A percentile compares a stretch with the other conserved stretches of the same genome.
These are phyloP conservation scores for Elaphomyces granulatus DNA, from an alignment of 495 filamentous ascomycete species.

Conservation along the genomic window DNA sequence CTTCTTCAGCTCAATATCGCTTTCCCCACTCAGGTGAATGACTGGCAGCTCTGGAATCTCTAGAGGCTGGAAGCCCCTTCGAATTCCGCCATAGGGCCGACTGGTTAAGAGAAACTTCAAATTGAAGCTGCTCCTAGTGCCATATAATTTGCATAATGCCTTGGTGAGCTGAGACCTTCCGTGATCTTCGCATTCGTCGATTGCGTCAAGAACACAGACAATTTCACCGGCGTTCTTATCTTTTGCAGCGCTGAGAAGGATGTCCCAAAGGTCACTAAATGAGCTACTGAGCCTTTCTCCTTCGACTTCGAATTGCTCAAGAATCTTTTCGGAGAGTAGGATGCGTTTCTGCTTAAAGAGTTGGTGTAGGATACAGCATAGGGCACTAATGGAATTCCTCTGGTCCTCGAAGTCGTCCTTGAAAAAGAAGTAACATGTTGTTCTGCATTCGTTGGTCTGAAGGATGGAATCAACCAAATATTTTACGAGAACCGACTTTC, in stretches of 20 bases:
- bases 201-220: constrained; percentile 29
- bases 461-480: constrained; percentile 20
- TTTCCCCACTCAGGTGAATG: constrained; percentile 18
- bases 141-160: background rate
- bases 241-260: constrained; percentile 16
- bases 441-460: too few species aligned
- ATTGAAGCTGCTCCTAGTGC: constrained; percentile 1
- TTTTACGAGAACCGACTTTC: constrained; percentile 26
- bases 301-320: constrained; percentile 9
- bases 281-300: too few species aligned
- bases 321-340: constrained; percentile 16
- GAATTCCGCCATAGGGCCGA: constrained; percentile 20
- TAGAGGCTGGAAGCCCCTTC: constrained; percentile 11
- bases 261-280: constrained; percentile 29
- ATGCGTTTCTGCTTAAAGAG: constrained; percentile 13
- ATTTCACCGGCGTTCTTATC: constrained; percentile 20
- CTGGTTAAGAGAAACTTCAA: constrained; percentile 28
- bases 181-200: constrained; percentile 25
- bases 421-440: constrained; percentile 33
- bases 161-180: too few species aligned
- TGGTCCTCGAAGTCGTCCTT: constrained; percentile 21
- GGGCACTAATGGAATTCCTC: constrained; percentile 10
- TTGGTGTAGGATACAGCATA: constrained; percentile 24
- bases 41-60: constrained; percentile 5
- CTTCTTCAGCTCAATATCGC: constrained; percentile 15